Evolutionary conservation across 106 monocot genomes (phyloP), one percentile per base, ranked within the genome.

Genomic region (Agapanthus africanus): DNA sequence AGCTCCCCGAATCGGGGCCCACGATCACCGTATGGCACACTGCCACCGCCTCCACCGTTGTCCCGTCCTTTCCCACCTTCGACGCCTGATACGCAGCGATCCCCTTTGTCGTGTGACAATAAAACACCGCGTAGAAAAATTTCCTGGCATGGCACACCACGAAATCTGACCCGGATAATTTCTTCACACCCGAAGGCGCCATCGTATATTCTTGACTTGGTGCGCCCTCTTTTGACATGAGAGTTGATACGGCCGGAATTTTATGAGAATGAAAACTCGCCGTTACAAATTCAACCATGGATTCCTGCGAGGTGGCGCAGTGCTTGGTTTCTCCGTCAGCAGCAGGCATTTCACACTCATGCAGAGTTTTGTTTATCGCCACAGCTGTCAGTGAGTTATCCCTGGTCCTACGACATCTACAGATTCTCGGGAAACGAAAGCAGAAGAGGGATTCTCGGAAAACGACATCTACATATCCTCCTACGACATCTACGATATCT

Each of bases 251-350:
- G 8, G 76, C 81, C 8, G 76, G 76, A 11, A 90, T 42, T 4
- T 81, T n/a, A 23, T 68, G 65, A 2, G 82, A 76, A 9, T 70
- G 80, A 7, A 86, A 74, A 42, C 54, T 76, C 0, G 66, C 22
- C n/a, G 70, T 81, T 46, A 32, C 39, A 70, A 81, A 86, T 27
- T 90, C 90, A 4, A 90, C 80, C 90, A 90, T 86, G 73, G 86
- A 90, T 62, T 90, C 86, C 51, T 86, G 74, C 8, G 90, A 90
- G 7, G 90, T 86, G 22, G 78, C 81, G 42, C 90, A 90, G 32
- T 15, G 38, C 52, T 74, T 83, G 41, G 11, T 74, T 80, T 84
- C 83, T 10, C 78, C 86, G 0, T 31, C 54, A 0, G 40, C 46
- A 4, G 77, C 50, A 15, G 73, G 80, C 27, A 13, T 50, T 66